A percentile compares a stretch with the other conserved stretches of the same genome.
These are phyloP conservation scores for Lactarius sp. DNA, from an alignment of 768 basidiomycete species.

Conservation along the genomic window DNA sequence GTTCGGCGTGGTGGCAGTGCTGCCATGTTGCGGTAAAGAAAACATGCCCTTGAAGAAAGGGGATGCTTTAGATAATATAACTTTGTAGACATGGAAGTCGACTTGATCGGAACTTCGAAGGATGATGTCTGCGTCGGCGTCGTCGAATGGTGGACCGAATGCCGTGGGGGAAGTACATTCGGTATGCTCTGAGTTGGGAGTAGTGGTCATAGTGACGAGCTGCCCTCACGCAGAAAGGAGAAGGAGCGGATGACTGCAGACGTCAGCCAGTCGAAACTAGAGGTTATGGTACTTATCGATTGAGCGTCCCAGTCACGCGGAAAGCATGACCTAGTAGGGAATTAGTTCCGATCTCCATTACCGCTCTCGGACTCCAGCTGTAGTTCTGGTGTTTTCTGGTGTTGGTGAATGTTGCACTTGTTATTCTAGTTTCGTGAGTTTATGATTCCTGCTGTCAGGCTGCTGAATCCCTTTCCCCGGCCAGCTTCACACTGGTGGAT, in stretches of 20 bases:
- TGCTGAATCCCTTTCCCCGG: too few relatives aligned
- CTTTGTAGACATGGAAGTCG: neutral
- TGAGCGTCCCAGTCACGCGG: neutral
- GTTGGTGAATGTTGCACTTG: too few relatives aligned
- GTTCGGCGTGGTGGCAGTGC: neutral
- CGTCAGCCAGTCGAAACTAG: too few relatives aligned
- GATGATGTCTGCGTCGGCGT: neutral
- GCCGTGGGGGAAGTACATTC: neutral
- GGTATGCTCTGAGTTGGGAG: neutral
- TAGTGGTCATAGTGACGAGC: neutral
- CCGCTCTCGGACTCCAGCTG: too few relatives aligned
- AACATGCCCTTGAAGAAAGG: constrained; percentile 3
- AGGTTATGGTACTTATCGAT: neutral
- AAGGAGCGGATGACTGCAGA: too few relatives aligned
- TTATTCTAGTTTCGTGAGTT: too few relatives aligned
- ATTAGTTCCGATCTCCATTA: too few relatives aligned
- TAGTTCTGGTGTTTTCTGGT: too few relatives aligned
- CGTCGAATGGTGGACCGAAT: neutral
- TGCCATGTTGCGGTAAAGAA: neutral
- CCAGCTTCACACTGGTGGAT: too few relatives aligned
- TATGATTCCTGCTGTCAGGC: too few relatives aligned
- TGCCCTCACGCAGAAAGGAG: neutral
- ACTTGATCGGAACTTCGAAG: constrained; percentile 11
- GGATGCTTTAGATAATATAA: constrained; percentile 5
- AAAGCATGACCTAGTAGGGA: neutral